Evolutionary conservation across 2,329 filamentous ascomycete genomes (phyloP), one percentile per base, ranked within the genome.

Genomic region (Exophiala calicioides): DNA sequence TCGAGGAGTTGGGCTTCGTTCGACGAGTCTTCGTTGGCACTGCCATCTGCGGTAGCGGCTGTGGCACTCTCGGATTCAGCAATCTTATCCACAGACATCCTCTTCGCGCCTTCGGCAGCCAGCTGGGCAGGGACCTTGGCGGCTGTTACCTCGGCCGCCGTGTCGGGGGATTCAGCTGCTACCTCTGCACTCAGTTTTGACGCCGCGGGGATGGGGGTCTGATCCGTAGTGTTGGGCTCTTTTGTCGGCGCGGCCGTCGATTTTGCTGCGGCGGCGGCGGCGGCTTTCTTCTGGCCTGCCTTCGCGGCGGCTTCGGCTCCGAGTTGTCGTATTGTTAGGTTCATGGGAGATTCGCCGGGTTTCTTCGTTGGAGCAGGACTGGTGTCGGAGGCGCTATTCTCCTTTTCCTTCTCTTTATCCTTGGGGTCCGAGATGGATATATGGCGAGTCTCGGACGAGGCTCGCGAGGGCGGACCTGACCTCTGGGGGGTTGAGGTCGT

Each of bases 301-400:
- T 61, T 63, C 21, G 61, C 60, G 1, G 63, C 62, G 7, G 61
- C 62, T 47, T 64, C 63, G 27, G 66, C 65, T 30, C 71, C 67
- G 2, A 71, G 70, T 57, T 73, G 70, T 37, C 71, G 63, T 41
- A 75, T 55, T 2, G 71, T 66, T 7, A 68, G 50, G 1, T 68
- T 64, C n/a, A 69, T 60, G 2, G 61, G 62, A 5, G 66, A 60
- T 19, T 71, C 49, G 30, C 33, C 24, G 6, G 50, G 18, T 24
- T 52, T 52, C 21, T 43, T 38, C 34, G 42, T 43, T 24, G 44
- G n/a, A 19, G 16, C 48, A 5, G 30, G 15, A n/a, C 23, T 39
- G 31, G 5, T 20, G 5, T 57, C 44, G 7, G 49, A 15, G 15
- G 29, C 31, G 29, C 10, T n/a, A 16, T 16, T 7, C 19, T 39